Conservation (phyloP, 768 basidiomycete species). For the Mycena metata region DNA sequence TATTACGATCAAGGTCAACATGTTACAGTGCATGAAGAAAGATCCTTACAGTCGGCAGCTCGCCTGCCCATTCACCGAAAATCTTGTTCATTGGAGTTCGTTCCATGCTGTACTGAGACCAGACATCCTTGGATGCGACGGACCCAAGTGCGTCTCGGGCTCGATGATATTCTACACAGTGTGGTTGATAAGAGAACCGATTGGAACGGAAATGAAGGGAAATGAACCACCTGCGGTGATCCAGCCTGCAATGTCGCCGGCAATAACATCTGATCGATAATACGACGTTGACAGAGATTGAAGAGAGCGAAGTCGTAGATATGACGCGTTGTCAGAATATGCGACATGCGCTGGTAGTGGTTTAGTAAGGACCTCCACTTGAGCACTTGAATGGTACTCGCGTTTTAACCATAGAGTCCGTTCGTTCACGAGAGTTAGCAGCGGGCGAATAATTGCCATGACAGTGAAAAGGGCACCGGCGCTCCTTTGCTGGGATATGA, state of each 20-base stretch:
- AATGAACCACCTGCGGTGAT: constrained; percentile 21
- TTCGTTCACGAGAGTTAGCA: not conserved
- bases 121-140: not conserved
- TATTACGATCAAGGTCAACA: not conserved
- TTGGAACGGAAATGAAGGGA: not conserved
- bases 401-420: constrained; percentile 27
- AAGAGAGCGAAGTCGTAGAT: constrained; percentile 10
- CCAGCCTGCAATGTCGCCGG: constrained; percentile 30
- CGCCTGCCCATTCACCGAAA: constrained; percentile 4
- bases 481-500: constrained; percentile 25
- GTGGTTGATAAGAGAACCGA: not conserved
- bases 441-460: constrained; percentile 20
- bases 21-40: not conserved
- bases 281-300: constrained; percentile 7
- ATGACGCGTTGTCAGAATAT: constrained; percentile 29
- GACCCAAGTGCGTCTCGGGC: constrained; percentile 20
- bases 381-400: not conserved
- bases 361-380: not conserved
- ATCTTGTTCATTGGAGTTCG: constrained; percentile 3
- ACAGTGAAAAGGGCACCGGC: constrained; percentile 17
- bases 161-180: constrained; percentile 25
- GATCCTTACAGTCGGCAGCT: constrained; percentile 28
- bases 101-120: constrained; percentile 25
- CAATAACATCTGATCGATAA: constrained; percentile 28
- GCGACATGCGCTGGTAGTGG: constrained; percentile 20